Evolutionary conservation across 768 basidiomycete genomes (phyloP), one percentile per base, ranked within the genome.

Genomic region (Cystobasidium onofrii): DNA sequence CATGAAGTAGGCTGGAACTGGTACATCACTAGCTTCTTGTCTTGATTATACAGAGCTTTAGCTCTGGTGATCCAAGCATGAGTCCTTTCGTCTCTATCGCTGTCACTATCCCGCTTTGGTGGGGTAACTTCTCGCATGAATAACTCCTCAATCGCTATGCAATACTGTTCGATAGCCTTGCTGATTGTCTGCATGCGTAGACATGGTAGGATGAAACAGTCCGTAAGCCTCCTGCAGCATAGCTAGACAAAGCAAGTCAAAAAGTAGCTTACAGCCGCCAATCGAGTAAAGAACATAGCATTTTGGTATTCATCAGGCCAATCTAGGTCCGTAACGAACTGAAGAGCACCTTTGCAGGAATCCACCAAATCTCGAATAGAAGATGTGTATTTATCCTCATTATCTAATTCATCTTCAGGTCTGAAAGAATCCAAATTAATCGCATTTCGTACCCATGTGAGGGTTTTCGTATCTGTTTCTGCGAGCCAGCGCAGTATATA

Each of bases 71-170:
- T 77, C 78, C 81, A 82, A 9, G 81, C 82, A 44, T 80, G 80
- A 25, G 81, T 81, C 15, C 78, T 64, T 54, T 80, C 78, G 80
- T 92, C 91, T 80, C 90, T 88, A 0, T 91, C 89, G 76, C 90
- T 88, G 1, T 90, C 80, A 78, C 88, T 89, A 4, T 79, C 79
- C 3, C 86, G 83, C 7, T 87, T 88, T 9, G 89, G 87, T 25
- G 90, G 92, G 80, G 90, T 92, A 92, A 97, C 96, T 81, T 97
- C 94, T n/a, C 86, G 83, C 83, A 95, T 87, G 83, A 98, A 99
- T 31, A 92, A 85, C 20, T 88, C 86, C 81, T 97, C 94, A 64
- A 99, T 85, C 64, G 84, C 87, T 15, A 88, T 85, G 78, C 92
- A 94, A 80, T 98, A 99, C 78, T 91, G 90, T 77, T 96, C 91